These are phyloP conservation scores for Sequoiadendron giganteum DNA, from an alignment of 75 land plant species.

Conservation along the genomic window DNA sequence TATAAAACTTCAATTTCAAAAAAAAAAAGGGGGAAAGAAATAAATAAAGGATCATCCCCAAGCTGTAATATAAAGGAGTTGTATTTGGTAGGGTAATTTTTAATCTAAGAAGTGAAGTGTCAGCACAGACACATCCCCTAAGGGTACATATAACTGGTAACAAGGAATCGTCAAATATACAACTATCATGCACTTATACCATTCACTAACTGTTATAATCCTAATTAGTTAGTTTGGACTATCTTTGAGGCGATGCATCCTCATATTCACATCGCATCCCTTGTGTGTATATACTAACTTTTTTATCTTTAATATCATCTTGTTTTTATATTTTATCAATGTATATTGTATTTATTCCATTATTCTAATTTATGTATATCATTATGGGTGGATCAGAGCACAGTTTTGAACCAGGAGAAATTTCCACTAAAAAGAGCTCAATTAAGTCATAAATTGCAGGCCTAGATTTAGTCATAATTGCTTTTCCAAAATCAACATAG, in stretches of 20 bases:
- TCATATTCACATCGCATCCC: background rate
- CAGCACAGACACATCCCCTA: too few relatives aligned
- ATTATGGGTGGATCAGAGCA: background rate
- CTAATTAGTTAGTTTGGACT: background rate
- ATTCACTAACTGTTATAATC: background rate
- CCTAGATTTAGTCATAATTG: background rate
- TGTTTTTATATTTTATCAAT: background rate
- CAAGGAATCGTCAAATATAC: too few relatives aligned
- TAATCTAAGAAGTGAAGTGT: too few relatives aligned
- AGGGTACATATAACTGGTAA: too few relatives aligned
- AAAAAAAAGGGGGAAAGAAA: background rate
- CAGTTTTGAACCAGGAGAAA: background rate
- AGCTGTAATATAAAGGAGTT: background rate
- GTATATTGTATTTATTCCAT: background rate
- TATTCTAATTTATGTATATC: background rate
- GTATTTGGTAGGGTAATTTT: background rate
- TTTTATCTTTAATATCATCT: background rate
- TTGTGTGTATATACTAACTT: background rate
- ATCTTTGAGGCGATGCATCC: background rate
- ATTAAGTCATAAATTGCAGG: background rate
- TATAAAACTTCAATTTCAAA: background rate
- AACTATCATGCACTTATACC: too few relatives aligned
- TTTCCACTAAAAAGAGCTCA: background rate
- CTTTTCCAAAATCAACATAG: background rate
- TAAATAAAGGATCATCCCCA: background rate